These are phyloP conservation scores for Porogramme epimiltina DNA, from an alignment of 1,284 basidiomycete genomes.

Conservation along the genomic window DNA sequence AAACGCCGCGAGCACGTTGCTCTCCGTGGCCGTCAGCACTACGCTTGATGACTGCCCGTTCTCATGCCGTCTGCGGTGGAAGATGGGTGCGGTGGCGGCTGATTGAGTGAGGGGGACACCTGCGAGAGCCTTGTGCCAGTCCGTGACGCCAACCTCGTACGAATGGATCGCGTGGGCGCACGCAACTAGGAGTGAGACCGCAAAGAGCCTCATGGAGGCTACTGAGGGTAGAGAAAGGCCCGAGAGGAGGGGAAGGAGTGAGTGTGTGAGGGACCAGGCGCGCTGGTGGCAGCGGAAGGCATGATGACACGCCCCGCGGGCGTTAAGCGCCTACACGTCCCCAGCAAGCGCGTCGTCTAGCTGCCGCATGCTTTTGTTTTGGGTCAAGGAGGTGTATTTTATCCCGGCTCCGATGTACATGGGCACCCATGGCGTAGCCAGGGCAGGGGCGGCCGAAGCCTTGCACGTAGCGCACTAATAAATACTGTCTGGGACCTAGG, in stretches of 20 bases:
- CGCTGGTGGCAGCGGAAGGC: too few relatives aligned
- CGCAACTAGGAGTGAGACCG: conserved; percentile 7
- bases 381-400: too few relatives aligned
- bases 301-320: too few relatives aligned
- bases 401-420: too few relatives aligned
- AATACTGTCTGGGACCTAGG: too few relatives aligned
- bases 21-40: conserved; percentile 71
- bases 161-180: conserved; percentile 47
- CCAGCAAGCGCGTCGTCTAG: background rate
- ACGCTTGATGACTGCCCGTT: conserved; percentile 45
- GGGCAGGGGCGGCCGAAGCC: too few relatives aligned
- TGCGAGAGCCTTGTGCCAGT: conserved; percentile 82
- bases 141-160: conserved; percentile 79
- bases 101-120: conserved; percentile 66
- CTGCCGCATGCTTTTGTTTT: too few relatives aligned
- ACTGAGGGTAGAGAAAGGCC: background rate
- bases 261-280: too few relatives aligned
- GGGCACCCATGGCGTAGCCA: too few relatives aligned
- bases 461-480: too few relatives aligned
- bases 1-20: conserved; percentile 81
- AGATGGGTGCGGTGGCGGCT: conserved; percentile 52
- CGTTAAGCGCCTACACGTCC: too few relatives aligned
- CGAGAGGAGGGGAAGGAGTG: background rate
- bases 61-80: conserved; percentile 43
- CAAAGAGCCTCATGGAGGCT: conserved; percentile 22